Percentiles rank a stretch among this genome's conserved stretches.
Evolutionary conservation across 768 basidiomycete genomes (phyloP).

Genomic region (Suillus ampliporus): DNA sequence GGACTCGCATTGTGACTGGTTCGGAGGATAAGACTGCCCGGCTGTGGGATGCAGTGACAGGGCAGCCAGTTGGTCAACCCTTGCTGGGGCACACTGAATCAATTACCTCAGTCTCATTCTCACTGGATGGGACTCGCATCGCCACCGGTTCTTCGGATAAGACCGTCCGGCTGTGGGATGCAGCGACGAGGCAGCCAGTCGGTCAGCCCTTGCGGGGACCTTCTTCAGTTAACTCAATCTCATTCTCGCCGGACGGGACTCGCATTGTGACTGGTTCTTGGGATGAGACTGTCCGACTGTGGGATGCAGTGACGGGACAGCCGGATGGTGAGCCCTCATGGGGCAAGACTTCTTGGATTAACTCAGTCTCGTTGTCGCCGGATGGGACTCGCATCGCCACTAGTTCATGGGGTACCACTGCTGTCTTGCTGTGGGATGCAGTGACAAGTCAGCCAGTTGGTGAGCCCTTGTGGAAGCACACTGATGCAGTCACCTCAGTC

Average conservation of each 20-base stretch:
- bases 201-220: too few species aligned
- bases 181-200: too few species aligned
- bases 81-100: too few species aligned
- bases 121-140: too few species aligned
- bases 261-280: slow-evolving; percentile 7
- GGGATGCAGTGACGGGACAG: slow-evolving; percentile 12
- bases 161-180: too few species aligned
- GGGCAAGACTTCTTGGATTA: slow-evolving; percentile 11
- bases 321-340: not conserved
- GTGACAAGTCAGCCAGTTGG: slow-evolving; percentile 5
- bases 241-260: slow-evolving; percentile 15
- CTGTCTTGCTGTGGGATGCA: slow-evolving; percentile 28
- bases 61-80: too few species aligned
- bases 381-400: slow-evolving; percentile 23
- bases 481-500: slow-evolving; percentile 1
- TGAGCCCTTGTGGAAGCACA: slow-evolving; percentile 14
- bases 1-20: too few species aligned
- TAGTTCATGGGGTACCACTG: slow-evolving; percentile 21
- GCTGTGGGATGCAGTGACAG: too few species aligned
- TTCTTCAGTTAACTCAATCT: not conserved
- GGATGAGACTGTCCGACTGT: slow-evolving; percentile 8
- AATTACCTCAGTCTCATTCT: too few species aligned
- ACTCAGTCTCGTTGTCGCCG: slow-evolving; percentile 10
- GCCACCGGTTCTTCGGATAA: too few species aligned
- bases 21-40: too few species aligned